Percentiles rank a stretch among this genome's conserved stretches.
Conservation (phyloP, 768 basidiomycete genomes). For the Leucosporidium yakuticum region DNA sequence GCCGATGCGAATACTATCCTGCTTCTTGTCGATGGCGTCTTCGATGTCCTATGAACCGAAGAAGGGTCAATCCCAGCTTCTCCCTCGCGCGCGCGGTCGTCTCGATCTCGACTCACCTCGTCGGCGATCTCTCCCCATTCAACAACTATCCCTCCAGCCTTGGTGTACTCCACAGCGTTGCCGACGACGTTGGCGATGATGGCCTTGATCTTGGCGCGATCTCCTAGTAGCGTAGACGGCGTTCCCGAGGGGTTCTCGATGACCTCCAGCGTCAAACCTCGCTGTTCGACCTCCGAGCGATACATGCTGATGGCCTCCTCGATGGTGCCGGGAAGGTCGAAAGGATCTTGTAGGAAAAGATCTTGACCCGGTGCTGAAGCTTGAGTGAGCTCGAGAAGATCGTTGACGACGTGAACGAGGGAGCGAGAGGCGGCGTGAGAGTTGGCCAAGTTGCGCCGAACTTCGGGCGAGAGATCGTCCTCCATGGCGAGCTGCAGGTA, state of each 20-base stretch:
- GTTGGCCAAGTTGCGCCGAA: conserved; percentile 63
- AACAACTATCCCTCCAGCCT: conserved; percentile 57
- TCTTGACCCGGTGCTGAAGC: conserved; percentile 51
- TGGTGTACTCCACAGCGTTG: conserved; percentile 74
- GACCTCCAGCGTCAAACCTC: conserved; percentile 57
- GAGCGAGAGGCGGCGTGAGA: conserved; percentile 73
- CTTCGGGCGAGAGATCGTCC: conserved; percentile 64
- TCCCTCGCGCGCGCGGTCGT: too few relatives aligned
- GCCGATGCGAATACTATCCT: conserved; percentile 32
- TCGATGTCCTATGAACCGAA: conserved; percentile 1
- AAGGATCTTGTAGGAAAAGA: conserved; percentile 57
- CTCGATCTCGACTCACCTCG: too few relatives aligned
- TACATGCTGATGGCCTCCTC: conserved; percentile 61
- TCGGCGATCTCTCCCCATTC: conserved; percentile 66
- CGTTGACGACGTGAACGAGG: conserved; percentile 74
- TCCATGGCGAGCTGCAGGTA: conserved; percentile 76
- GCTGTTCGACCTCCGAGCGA: conserved; percentile 59
- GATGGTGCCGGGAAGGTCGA: conserved; percentile 59
- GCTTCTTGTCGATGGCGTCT: conserved; percentile 18
- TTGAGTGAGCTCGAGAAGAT: conserved; percentile 51
- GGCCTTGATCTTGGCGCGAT: conserved; percentile 59
- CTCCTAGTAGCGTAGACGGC: conserved; percentile 61
- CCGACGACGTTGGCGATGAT: conserved; percentile 72
- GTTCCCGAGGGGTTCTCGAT: conserved; percentile 50
- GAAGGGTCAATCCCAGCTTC: too few relatives aligned